These are phyloP conservation scores for Dioscorea alata DNA, from an alignment of 106 monocot species.

Conservation along the genomic window DNA sequence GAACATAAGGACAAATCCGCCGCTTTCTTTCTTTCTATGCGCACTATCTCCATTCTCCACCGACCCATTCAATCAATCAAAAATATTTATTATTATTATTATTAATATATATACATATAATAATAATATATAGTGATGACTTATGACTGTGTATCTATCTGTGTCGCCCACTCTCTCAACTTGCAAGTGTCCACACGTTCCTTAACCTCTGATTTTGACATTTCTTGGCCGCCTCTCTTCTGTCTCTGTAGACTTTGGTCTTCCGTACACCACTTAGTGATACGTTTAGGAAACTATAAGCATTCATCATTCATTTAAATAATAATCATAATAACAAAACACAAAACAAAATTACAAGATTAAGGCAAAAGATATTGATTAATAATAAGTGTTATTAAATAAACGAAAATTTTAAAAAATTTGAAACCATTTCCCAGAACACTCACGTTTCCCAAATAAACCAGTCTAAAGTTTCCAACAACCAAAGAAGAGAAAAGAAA, in stretches of 20 bases:
- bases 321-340: too few relatives aligned
- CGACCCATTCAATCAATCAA: neutral
- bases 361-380: too few relatives aligned
- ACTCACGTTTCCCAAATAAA: too few relatives aligned
- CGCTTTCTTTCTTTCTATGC: neutral
- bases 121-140: too few relatives aligned
- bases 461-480: too few relatives aligned
- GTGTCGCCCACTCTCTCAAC: neutral
- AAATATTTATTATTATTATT: too few relatives aligned
- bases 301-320: neutral
- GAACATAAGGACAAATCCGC: neutral
- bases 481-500: too few relatives aligned
- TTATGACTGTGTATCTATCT: neutral
- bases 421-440: too few relatives aligned
- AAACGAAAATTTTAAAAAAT: too few relatives aligned
- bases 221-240: neutral
- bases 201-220: neutral
- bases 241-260: neutral
- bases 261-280: neutral
- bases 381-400: too few relatives aligned
- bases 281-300: neutral
- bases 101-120: too few relatives aligned
- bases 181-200: neutral
- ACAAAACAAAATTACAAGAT: too few relatives aligned
- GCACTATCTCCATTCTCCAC: slow-evolving; percentile 1